These are phyloP conservation scores for Forsythia suspensa DNA, from an alignment of 257 asterid genomes.

Conservation along the genomic window DNA sequence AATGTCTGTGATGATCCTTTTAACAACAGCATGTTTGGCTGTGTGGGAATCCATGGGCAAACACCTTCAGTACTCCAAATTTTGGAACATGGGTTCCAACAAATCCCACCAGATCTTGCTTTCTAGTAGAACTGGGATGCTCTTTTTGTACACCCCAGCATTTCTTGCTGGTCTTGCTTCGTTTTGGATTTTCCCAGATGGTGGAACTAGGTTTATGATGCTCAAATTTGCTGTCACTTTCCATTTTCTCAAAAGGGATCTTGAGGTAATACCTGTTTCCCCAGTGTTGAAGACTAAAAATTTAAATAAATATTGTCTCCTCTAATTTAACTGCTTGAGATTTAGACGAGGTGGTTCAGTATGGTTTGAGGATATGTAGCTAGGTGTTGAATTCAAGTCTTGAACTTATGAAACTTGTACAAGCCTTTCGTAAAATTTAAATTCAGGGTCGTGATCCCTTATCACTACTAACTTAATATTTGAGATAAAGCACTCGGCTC, in stretches of 20 bases:
- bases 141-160: conserved; percentile 60
- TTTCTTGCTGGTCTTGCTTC: conserved; percentile 54
- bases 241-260: conserved; percentile 73
- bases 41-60: conserved; percentile 53
- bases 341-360: neutral
- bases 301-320: neutral
- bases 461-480: too few species aligned
- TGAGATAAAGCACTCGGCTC: too few species aligned
- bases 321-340: neutral
- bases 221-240: conserved; percentile 53
- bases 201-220: conserved; percentile 59
- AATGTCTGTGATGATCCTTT: conserved; percentile 27
- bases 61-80: conserved; percentile 72
- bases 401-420: too few species aligned
- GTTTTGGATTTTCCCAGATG: conserved; percentile 42
- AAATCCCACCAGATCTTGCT: conserved; percentile 23
- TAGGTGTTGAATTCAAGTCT: too few species aligned
- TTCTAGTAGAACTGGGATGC: conserved; percentile 64
- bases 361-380: neutral
- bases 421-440: too few species aligned
- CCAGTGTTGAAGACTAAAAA: too few species aligned
- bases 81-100: conserved; percentile 39
- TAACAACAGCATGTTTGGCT: conserved; percentile 28
- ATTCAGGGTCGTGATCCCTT: too few species aligned
- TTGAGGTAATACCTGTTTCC: conserved; percentile 46